phyloP scores from a whole-genome alignment of 768 basidiomycete species.

The Harrya chromipes region DNA sequence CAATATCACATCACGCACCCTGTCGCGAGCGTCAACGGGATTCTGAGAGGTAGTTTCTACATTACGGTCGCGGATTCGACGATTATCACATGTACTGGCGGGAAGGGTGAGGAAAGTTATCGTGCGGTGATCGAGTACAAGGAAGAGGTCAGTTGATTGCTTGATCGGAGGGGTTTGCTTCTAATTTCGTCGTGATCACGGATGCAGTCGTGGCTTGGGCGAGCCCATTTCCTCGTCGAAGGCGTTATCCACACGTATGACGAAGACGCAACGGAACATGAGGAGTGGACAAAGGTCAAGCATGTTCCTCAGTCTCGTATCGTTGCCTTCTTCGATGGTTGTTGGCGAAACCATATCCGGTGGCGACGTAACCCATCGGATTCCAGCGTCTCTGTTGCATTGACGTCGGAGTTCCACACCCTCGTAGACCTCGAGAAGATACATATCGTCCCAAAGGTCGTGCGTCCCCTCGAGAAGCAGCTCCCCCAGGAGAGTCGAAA shows the following conservation, averaged over 20 bases:
- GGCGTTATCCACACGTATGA: conserved; percentile 86
- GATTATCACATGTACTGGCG: conserved; percentile 77
- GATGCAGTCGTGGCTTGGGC: conserved; percentile 81
- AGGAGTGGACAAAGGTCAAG: conserved; percentile 82
- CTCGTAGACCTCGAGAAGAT: conserved; percentile 77
- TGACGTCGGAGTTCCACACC: conserved; percentile 51
- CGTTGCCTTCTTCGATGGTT: conserved; percentile 83
- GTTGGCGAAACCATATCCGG: conserved; percentile 79
- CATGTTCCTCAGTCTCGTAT: conserved; percentile 80
- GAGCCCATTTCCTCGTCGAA: conserved; percentile 78
- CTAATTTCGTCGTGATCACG: background rate
- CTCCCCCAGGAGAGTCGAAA: conserved; percentile 76
- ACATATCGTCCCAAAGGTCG: conserved; percentile 72
- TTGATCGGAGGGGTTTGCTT: background rate
- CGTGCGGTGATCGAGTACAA: conserved; percentile 91
- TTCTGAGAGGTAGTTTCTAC: conserved; percentile 89
- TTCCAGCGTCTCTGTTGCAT: conserved; percentile 45
- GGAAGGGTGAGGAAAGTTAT: conserved; percentile 57
- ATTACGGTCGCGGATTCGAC: conserved; percentile 80
- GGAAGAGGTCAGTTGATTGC: conserved; percentile 70
- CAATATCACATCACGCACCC: conserved; percentile 89
- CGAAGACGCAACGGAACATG: conserved; percentile 57
- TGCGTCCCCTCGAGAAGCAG: conserved; percentile 81
- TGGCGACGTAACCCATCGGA: conserved; percentile 63
- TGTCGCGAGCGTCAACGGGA: conserved; percentile 84